These are phyloP conservation scores for Clonostachys chloroleuca DNA, from an alignment of 2,329 filamentous ascomycete species.

Conservation along the genomic window DNA sequence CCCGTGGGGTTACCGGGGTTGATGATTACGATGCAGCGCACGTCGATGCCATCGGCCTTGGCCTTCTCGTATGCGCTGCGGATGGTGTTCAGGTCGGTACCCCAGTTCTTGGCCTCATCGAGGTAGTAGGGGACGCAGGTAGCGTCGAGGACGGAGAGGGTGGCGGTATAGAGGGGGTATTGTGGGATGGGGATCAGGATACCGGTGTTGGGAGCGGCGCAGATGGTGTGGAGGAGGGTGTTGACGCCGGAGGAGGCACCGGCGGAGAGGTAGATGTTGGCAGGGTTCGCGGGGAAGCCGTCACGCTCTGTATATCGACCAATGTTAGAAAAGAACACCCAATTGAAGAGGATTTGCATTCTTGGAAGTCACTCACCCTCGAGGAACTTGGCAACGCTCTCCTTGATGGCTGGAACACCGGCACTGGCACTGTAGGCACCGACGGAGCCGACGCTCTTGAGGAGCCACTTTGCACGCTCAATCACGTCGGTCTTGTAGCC, in stretches of 20 bases:
- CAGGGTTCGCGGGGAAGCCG: constrained; percentile 76
- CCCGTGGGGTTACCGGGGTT: constrained; percentile 98
- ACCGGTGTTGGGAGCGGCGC: constrained; percentile 70
- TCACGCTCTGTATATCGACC: constrained; percentile 60
- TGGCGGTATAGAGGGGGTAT: constrained; percentile 96
- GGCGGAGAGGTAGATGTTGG: constrained; percentile 83
- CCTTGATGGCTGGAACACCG: constrained; percentile 79
- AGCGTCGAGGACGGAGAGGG: constrained; percentile 79
- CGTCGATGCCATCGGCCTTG: constrained; percentile 72
- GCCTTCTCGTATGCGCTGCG: constrained; percentile 70
- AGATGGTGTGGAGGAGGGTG: constrained; percentile 87
- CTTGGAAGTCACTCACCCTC: constrained; percentile 56
- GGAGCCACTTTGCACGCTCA: constrained; percentile 73
- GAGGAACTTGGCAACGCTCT: constrained; percentile 90
- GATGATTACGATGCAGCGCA: constrained; percentile 92
- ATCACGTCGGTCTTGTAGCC: constrained; percentile 90
- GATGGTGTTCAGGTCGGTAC: constrained; percentile 80
- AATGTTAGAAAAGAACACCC: neutral
- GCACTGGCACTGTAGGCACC: constrained; percentile 96
- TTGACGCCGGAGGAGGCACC: constrained; percentile 94
- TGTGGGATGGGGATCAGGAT: constrained; percentile 94
- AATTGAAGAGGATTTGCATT: neutral
- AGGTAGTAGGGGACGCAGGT: constrained; percentile 90
- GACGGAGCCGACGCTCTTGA: constrained; percentile 83
- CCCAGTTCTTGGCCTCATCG: constrained; percentile 82